A percentile compares a stretch with the other conserved stretches of the same genome.
Conservation (phyloP, 257 asterid species). For the Jacaranda copaia region DNA sequence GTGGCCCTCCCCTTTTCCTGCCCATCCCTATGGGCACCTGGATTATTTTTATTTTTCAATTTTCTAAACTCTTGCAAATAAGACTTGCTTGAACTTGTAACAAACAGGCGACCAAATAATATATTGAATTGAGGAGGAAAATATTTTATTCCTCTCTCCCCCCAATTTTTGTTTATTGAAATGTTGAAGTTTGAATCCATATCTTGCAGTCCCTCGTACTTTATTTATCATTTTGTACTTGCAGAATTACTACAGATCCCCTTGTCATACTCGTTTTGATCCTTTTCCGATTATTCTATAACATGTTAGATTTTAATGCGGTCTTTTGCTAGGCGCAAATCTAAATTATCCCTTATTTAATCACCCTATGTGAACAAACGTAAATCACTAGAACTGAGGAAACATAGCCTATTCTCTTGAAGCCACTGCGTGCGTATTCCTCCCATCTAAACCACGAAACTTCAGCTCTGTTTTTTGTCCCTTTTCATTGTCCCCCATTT, state of each 20-base stretch:
- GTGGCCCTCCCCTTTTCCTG: constrained; percentile 40
- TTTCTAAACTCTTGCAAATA: constrained; percentile 43
- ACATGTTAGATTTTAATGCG: too few relatives aligned
- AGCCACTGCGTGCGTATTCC: neutral
- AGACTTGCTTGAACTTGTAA: constrained; percentile 46
- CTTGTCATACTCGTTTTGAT: neutral
- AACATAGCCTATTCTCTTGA: neutral
- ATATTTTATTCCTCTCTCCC: constrained; percentile 42
- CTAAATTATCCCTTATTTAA: too few relatives aligned
- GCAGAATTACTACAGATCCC: neutral
- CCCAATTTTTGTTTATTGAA: constrained; percentile 29
- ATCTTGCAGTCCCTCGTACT: constrained; percentile 13
- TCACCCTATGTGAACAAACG: too few relatives aligned
- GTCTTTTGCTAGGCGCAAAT: too few relatives aligned
- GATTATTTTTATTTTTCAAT: constrained; percentile 1
- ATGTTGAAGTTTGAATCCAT: constrained; percentile 24
- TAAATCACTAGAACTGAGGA: too few relatives aligned
- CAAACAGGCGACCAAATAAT: constrained; percentile 42
- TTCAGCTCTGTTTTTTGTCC: constrained; percentile 15
- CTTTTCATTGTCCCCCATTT: neutral
- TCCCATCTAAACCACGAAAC: neutral
- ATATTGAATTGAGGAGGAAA: constrained; percentile 38
- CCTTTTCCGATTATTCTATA: neutral
- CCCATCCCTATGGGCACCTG: constrained; percentile 31
- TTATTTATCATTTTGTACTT: neutral